Evolutionary conservation across 306 rosid species (phyloP).

Genomic region (Hippophae gyantsensis): DNA sequence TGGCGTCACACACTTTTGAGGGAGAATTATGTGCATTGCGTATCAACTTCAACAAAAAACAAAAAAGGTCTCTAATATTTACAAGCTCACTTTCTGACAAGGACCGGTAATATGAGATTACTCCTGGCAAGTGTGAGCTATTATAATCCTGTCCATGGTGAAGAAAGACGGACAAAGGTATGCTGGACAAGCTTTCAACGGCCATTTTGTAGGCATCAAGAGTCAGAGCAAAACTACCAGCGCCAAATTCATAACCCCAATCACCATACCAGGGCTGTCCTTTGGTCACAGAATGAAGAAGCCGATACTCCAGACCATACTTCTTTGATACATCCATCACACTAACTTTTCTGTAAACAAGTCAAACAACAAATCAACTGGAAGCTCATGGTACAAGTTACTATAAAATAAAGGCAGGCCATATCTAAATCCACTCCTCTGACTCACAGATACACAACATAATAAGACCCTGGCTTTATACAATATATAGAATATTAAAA

Average conservation of each 20-base stretch:
- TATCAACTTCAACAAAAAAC: constrained; percentile 56
- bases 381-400: background rate
- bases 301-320: constrained; percentile 79
- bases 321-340: constrained; percentile 98
- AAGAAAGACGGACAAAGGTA: constrained; percentile 54
- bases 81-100: constrained; percentile 52
- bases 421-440: too few relatives aligned
- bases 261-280: constrained; percentile 89
- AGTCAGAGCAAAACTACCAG: constrained; percentile 89
- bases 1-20: constrained; percentile 26
- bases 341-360: constrained; percentile 58
- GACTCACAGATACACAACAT: too few relatives aligned
- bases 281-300: constrained; percentile 69
- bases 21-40: constrained; percentile 46
- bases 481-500: too few relatives aligned
- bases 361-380: constrained; percentile 11
- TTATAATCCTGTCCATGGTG: constrained; percentile 31
- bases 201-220: constrained; percentile 54
- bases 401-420: background rate
- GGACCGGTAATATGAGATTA: constrained; percentile 58
- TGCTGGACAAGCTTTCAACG: constrained; percentile 53
- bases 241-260: constrained; percentile 93
- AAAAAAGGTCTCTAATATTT: constrained; percentile 62
- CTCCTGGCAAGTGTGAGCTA: constrained; percentile 41
- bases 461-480: too few relatives aligned